Evolutionary conservation across 2,329 filamentous ascomycete genomes (phyloP), one percentile per base, ranked within the genome.

Genomic region (Colletotrichum noveboracense): DNA sequence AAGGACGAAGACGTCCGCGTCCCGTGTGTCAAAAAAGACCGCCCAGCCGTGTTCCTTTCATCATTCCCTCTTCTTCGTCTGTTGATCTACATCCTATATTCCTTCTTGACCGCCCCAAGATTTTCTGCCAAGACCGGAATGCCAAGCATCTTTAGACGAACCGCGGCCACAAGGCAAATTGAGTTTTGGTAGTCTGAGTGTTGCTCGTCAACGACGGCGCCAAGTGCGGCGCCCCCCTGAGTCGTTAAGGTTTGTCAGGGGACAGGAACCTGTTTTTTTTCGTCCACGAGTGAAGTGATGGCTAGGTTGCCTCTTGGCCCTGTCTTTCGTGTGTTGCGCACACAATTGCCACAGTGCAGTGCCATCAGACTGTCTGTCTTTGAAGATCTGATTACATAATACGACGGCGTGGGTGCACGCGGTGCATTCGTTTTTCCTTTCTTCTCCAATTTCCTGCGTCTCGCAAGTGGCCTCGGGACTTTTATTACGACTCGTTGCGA

Each of bases 91-190:
- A 48, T 70, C 61, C 43, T 32, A 28, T 16, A 28, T 43, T 32
- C 32, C 18, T 52, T 71, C 12, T 26, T 24, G 24, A 26, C n/a
- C 36, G 21, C 36, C 18, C 56, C 56, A 24, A 34, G 58, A 34
- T 32, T 7, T 32, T 28, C 16, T 32, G 56, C 56, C 71, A 58
- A 73, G 71, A 48, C 38, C 52, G 43, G 28, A 18, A 34, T 62
- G 68, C 72, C 61, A 62, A 66, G 72, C 38, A 55, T 61, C 52
- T 52, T 34, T 12, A 66, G 71, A 71, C 48, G 61, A 74, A 71
- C 48, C 60, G 55, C 18, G 30, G 68, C 48, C 61, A 71, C 43
- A 48, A 21, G 55, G 68, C 48, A 62, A 61, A 62, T 48, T 38
- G 36, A 38, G 55, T 55, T 34, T 34, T 32, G 18, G 56, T 61